Conservation (phyloP, 768 basidiomycete genomes). For the Lactifluus subvellereus region DNA sequence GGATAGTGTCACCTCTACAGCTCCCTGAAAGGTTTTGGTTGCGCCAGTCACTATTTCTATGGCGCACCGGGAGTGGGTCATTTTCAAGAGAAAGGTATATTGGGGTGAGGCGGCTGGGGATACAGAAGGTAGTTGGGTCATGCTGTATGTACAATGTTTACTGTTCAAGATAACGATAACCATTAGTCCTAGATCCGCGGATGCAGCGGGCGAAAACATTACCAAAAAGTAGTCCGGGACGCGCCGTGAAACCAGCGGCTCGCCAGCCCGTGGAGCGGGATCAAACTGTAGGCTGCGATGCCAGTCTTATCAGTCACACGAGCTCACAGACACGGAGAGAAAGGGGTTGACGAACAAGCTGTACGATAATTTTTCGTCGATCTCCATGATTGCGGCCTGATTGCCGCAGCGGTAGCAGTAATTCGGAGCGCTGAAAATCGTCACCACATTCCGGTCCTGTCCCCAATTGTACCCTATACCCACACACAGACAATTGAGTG, state of each 20-base stretch:
- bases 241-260: constrained; percentile 93
- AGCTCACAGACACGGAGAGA: constrained; percentile 4
- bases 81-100: constrained; percentile 24
- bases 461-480: constrained; percentile 87
- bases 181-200: not conserved
- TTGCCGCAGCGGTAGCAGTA: constrained; percentile 99
- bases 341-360: constrained; percentile 61
- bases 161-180: constrained; percentile 2
- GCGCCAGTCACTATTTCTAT: not conserved
- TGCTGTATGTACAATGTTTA: constrained; percentile 26
- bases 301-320: constrained; percentile 4
- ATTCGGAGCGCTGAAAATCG: constrained; percentile 99
- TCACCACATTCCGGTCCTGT: constrained; percentile 98
- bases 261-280: constrained; percentile 96
- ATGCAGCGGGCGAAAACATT: constrained; percentile 28
- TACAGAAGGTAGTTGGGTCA: constrained; percentile 23
- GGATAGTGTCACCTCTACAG: constrained; percentile 5
- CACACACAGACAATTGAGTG: not conserved
- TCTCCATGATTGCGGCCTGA: constrained; percentile 99
- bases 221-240: constrained; percentile 94
- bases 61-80: constrained; percentile 1
- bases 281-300: constrained; percentile 92
- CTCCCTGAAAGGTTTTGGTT: not conserved
- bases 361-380: constrained; percentile 96
- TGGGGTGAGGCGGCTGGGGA: constrained; percentile 16